Evolutionary conservation across 208 protist genomes (phyloP).

Genomic region (Leishmania tarentolae): DNA sequence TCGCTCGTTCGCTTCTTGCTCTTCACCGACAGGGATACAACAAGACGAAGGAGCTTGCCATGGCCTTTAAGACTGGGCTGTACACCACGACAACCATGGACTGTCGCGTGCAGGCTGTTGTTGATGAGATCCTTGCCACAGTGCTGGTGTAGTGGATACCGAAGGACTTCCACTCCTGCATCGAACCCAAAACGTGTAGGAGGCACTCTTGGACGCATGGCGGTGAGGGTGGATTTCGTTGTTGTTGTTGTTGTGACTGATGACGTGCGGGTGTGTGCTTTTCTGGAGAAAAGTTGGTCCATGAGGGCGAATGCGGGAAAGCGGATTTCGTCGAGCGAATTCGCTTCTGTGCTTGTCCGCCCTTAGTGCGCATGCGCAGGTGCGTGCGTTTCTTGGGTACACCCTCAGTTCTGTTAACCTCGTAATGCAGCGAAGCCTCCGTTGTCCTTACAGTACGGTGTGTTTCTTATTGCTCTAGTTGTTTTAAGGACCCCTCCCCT

Average conservation of each 20-base stretch:
- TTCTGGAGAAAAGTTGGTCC: neutral
- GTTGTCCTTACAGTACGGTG: neutral
- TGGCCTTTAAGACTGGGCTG: constrained; percentile 48
- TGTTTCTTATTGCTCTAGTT: neutral
- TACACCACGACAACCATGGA: constrained; percentile 38
- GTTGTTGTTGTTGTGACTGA: neutral
- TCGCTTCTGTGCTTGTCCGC: neutral
- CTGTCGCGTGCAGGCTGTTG: constrained; percentile 48
- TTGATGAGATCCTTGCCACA: constrained; percentile 50
- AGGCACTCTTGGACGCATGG: neutral
- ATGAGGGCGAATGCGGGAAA: neutral
- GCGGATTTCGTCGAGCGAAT: neutral
- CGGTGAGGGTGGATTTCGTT: neutral
- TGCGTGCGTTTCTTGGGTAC: constrained; percentile 1
- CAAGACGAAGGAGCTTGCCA: constrained; percentile 35
- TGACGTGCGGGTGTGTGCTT: constrained; percentile 1
- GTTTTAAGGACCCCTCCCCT: neutral
- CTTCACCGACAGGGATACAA: constrained; percentile 47
- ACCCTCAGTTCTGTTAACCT: neutral
- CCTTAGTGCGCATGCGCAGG: neutral
- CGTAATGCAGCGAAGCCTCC: neutral
- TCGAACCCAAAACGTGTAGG: neutral
- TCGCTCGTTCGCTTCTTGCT: constrained; percentile 52
- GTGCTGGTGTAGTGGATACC: constrained; percentile 4
- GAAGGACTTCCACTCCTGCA: neutral